These are phyloP conservation scores for Diplocarpon rosae DNA, from an alignment of 2,329 filamentous ascomycete genomes.

Conservation along the genomic window DNA sequence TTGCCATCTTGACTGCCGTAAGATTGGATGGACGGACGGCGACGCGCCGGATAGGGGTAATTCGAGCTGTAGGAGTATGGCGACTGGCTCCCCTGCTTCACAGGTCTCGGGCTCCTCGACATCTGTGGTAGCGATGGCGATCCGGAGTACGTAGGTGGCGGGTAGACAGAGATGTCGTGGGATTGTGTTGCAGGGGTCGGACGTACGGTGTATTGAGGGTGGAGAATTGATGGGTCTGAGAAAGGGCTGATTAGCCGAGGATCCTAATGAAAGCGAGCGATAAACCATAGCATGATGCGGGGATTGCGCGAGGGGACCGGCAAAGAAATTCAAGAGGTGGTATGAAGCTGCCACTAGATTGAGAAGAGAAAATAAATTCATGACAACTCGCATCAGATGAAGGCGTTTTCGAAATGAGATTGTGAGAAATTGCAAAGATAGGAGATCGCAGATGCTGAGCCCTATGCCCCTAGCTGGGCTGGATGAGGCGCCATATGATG, in stretches of 20 bases:
- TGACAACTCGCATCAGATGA: slow-evolving; percentile 18
- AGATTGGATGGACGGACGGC: slow-evolving; percentile 22
- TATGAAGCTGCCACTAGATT: slow-evolving; percentile 41
- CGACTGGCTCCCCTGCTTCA: slow-evolving; percentile 24
- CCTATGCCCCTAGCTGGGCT: slow-evolving; percentile 16
- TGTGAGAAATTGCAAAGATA: slow-evolving; percentile 15
- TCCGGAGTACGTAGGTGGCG: slow-evolving; percentile 22
- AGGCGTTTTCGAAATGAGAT: slow-evolving; percentile 14
- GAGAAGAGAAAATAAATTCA: slow-evolving; percentile 39
- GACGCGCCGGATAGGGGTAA: slow-evolving; percentile 23
- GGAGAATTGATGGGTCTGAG: slow-evolving; percentile 27
- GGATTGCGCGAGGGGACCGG: slow-evolving; percentile 37
- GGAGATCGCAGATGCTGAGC: slow-evolving; percentile 18
- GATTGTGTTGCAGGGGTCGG: slow-evolving; percentile 19
- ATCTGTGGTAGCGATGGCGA: slow-evolving; percentile 26
- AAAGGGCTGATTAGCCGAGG: slow-evolving; percentile 16
- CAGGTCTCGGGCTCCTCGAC: slow-evolving; percentile 23
- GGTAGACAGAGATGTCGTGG: slow-evolving; percentile 20
- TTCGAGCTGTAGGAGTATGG: slow-evolving; percentile 22
- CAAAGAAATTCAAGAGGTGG: slow-evolving; percentile 40
- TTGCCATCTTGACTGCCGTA: slow-evolving; percentile 24
- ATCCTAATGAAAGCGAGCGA: slow-evolving; percentile 5
- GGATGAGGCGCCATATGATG: slow-evolving; percentile 16
- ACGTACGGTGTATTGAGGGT: slow-evolving; percentile 21
- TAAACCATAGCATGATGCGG: slow-evolving; percentile 5